Evolutionary conservation across 2,329 filamentous ascomycete species (phyloP), one percentile per base, ranked within the genome.

Genomic region (Sordariomycetes sp.): DNA sequence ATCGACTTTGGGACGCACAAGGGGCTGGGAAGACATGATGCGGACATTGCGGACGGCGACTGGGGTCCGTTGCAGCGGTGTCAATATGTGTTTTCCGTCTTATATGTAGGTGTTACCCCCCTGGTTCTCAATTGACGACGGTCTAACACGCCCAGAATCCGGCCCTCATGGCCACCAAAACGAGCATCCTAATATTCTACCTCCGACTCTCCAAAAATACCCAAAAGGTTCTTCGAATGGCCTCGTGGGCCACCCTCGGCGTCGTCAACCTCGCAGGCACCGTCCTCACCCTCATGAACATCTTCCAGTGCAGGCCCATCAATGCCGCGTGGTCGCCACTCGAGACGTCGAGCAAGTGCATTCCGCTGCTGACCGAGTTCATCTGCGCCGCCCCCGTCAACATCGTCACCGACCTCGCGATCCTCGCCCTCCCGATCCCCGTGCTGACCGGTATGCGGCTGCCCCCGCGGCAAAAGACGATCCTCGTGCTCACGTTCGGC

Each of bases 111-210:
- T 50, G 36, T 12, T 28, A n/a, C n/a, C n/a, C n/a, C n/a, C 32
- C 7, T 54, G 13, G 10, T 17, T n/a, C n/a, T n/a, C n/a, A n/a
- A n/a, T n/a, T n/a, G n/a, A n/a, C n/a, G n/a, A 10, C 12, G 15
- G 35, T 42, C 35, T 55, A 12, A 22, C 50, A 17, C 12, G 17
- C 15, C 39, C n/a, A 91, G 84, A 95, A 96, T 66, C 90, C 90
- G 13, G 86, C 89, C 3, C 76, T 96, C 58, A 95, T 95, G 89
- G 84, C 87, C 2, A 90, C 89, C 55, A 96, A 96, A 72, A 90
- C 89, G 0, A 95, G 90, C n/a, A 89, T 96, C 64, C 77, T 96
- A 59, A 78, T 94, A 56, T 96, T 96, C 70, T 96, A 95, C 71
- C 77, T 96, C 54, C 85, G 86, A 48, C 77, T 96, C 53, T 88